A percentile compares a stretch with the other conserved stretches of the same genome.
These are phyloP conservation scores for Petunia axillaris DNA, from an alignment of 257 asterid genomes.

Conservation along the genomic window DNA sequence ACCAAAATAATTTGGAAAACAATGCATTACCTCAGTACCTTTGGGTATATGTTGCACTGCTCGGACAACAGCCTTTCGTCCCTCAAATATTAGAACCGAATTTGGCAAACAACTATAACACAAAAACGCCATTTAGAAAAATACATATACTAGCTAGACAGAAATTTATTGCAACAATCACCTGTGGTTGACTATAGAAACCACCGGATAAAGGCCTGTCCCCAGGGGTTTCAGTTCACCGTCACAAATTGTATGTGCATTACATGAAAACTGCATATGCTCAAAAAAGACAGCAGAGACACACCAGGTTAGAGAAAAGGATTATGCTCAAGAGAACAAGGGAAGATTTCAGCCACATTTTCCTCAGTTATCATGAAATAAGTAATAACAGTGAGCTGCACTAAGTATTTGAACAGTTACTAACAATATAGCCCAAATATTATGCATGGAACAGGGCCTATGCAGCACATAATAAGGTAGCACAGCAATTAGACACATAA, in stretches of 20 bases:
- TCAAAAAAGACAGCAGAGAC: slow-evolving; percentile 7
- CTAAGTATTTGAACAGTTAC: neutral
- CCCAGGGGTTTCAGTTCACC: slow-evolving; percentile 88
- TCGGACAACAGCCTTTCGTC: slow-evolving; percentile 77
- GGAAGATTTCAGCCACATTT: neutral
- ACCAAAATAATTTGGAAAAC: slow-evolving; percentile 15
- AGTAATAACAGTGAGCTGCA: neutral
- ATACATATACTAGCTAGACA: slow-evolving; percentile 1
- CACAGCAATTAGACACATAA: neutral
- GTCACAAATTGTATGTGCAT: slow-evolving; percentile 96
- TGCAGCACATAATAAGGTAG: slow-evolving; percentile 3
- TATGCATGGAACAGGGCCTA: neutral
- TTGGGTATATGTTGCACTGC: slow-evolving; percentile 70
- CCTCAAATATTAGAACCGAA: slow-evolving; percentile 83
- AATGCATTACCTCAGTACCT: slow-evolving; percentile 82
- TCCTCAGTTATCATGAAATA: neutral
- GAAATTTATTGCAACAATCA: slow-evolving; percentile 33
- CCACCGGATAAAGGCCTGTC: slow-evolving; percentile 87
- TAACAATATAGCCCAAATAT: neutral
- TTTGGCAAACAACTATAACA: slow-evolving; percentile 81
- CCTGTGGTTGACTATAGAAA: slow-evolving; percentile 96
- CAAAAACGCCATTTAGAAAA: slow-evolving; percentile 40
- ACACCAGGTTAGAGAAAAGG: neutral
- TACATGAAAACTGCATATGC: slow-evolving; percentile 82
- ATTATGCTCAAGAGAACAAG: slow-evolving; percentile 12